phyloP scores from a whole-genome alignment of 2,329 filamentous ascomycete genomes.

The Ophiosphaerella herpotricha region DNA sequence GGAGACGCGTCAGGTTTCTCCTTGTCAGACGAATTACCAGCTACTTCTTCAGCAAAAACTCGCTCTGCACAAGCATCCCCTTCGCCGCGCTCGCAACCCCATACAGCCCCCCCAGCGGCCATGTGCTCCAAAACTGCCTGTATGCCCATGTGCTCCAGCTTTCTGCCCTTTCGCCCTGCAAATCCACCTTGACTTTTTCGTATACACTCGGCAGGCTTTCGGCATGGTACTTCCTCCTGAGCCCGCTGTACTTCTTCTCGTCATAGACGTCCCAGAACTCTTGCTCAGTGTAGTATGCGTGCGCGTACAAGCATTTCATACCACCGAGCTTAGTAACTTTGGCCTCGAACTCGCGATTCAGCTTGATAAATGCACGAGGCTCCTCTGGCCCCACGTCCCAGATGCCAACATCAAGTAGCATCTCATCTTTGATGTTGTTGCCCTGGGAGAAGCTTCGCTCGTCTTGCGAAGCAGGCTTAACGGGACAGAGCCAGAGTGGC shows the following conservation, averaged over 20 bases:
- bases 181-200: conserved; percentile 64
- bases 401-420: conserved; percentile 59
- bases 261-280: conserved; percentile 73
- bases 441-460: conserved; percentile 38
- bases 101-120: conserved; percentile 47
- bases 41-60: conserved; percentile 41
- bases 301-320: conserved; percentile 87
- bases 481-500: conserved; percentile 65
- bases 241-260: conserved; percentile 62
- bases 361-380: conserved; percentile 62
- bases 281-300: conserved; percentile 76
- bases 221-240: conserved; percentile 68
- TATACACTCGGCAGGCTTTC: conserved; percentile 68
- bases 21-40: too few relatives aligned
- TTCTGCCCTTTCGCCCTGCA: conserved; percentile 38
- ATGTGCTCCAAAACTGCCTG: conserved; percentile 36
- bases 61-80: conserved; percentile 36
- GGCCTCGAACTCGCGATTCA: conserved; percentile 73
- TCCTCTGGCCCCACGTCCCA: conserved; percentile 75
- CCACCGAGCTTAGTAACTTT: conserved; percentile 73
- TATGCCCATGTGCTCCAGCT: conserved; percentile 36
- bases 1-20: too few relatives aligned
- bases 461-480: conserved; percentile 31
- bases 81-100: conserved; percentile 46
- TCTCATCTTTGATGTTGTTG: conserved; percentile 32